Base-by-base conservation (phyloP, 352 stramenopile species). In the Phytophthora chlamydospora region DNA sequence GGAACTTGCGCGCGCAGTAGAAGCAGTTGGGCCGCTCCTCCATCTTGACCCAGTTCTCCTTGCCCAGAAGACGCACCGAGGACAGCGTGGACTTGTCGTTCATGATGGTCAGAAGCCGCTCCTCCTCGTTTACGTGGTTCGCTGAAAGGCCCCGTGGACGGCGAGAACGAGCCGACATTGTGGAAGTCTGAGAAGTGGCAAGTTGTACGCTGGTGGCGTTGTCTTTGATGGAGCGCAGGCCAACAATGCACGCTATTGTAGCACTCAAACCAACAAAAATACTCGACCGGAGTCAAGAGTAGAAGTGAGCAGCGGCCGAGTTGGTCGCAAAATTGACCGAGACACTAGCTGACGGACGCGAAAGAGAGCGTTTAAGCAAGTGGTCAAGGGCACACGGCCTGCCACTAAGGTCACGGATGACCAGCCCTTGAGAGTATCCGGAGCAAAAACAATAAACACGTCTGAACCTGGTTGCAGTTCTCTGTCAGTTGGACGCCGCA, bases 1-100 rank as follows among this genome's bases (percentile, higher is more conserved):
- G 81, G 52, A 96, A 95, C 66, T 81, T 90, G 44, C 73, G 71
- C 14, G 85, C 70, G 44, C 88, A 96, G 56, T 88, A 93, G 55
- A 86, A 91, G 66, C 88, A 96, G 52, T 85, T 75, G 36, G 79
- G 53, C 0, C 83, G 80, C 38, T 84, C 66, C 6, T 90, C 78
- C 38, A 86, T 81, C 43, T 83, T 82, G 70, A 93, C 76, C 85
- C 82, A 94, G 52, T 90, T 89, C 51, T 87, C 73, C 34, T 80
- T 82, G n/a, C 66, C 68, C 17, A 91, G 48, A 8, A 92, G 62
- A 4, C 54, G 58, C 11, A 92, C 66, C 6, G 40, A 68, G 6
- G 43, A 43, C n/a, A 91, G 58, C 1, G 62, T 82, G 31, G 76
- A 78, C 62, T 82, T 82, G 71, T 91, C 83, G 14, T 50, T 72